A percentile compares a stretch with the other conserved stretches of the same genome.
Evolutionary conservation across 257 asterid genomes (phyloP).

Genomic region (Solanum ossicruentum): DNA sequence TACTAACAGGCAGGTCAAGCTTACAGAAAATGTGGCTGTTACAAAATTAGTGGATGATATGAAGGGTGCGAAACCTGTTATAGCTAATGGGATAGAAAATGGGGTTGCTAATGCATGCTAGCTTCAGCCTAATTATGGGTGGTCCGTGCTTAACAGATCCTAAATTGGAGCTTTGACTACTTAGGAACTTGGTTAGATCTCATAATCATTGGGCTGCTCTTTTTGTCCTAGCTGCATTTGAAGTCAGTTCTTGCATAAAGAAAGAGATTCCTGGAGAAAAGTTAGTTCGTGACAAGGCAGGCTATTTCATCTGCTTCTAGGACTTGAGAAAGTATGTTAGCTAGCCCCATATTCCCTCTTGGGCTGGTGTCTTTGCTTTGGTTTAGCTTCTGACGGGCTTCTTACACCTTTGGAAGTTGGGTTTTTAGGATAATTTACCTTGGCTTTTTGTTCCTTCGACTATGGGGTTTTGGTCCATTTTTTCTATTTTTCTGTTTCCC

Average conservation of each 20-base stretch:
- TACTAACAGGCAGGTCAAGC: conserved; percentile 5
- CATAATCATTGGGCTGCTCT: background rate
- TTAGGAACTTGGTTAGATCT: background rate
- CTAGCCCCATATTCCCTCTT: conserved; percentile 13
- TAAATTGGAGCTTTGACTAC: background rate
- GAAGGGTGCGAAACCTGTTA: background rate
- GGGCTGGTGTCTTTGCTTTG: conserved; percentile 7
- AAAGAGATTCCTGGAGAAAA: background rate
- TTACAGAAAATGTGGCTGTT: background rate
- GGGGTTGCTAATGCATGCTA: conserved; percentile 39
- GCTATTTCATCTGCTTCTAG: background rate
- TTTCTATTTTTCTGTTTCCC: background rate
- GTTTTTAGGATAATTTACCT: conserved; percentile 5
- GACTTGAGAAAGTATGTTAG: background rate
- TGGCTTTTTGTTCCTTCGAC: background rate
- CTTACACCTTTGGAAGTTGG: conserved; percentile 9
- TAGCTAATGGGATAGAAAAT: conserved; percentile 8
- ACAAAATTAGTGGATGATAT: conserved; percentile 5
- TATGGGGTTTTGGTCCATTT: background rate
- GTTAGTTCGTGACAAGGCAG: background rate
- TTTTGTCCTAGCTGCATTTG: background rate
- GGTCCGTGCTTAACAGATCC: background rate
- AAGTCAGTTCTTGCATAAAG: background rate
- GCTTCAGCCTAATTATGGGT: conserved; percentile 1
- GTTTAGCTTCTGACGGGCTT: conserved; percentile 19